Conservation (phyloP, 305 asterid species). For the Fraxinus velutina region DNA sequence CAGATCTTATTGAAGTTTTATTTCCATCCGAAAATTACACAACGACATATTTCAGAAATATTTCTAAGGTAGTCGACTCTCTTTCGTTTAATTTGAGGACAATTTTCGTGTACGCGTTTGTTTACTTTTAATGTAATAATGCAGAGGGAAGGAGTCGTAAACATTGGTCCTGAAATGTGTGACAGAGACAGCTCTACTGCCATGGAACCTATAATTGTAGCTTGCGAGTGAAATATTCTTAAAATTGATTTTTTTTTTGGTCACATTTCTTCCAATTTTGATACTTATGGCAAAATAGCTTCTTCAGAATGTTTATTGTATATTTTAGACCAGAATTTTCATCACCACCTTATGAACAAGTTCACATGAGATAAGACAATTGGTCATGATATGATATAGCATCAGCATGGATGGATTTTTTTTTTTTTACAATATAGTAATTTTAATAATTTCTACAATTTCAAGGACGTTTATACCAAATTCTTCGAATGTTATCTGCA, state of each 20-base stretch:
- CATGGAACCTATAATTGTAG: conserved; percentile 57
- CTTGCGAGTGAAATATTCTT: conserved; percentile 37
- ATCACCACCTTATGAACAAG: no score
- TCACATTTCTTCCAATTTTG: background rate
- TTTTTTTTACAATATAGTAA: background rate
- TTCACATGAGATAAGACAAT: background rate
- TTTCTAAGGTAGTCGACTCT: conserved; percentile 56
- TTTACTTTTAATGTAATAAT: background rate
- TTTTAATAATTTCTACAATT: background rate
- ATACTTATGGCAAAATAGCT: background rate
- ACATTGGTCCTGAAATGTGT: conserved; percentile 68
- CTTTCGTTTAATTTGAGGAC: background rate
- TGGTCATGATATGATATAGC: background rate
- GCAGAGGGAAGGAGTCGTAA: conserved; percentile 72
- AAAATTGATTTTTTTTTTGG: no score
- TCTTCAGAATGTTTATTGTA: no score
- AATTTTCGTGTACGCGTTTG: no score
- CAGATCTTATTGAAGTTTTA: conserved; percentile 68
- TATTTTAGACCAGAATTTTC: no score
- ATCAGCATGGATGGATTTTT: background rate
- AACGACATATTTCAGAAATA: conserved; percentile 65
- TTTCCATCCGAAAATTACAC: conserved; percentile 64
- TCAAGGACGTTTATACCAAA: background rate
- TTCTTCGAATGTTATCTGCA: background rate
- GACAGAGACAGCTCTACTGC: conserved; percentile 55